Evolutionary conservation across 2,329 filamentous ascomycete species (phyloP).

Genomic region (Aspergillus novoparasiticus): DNA sequence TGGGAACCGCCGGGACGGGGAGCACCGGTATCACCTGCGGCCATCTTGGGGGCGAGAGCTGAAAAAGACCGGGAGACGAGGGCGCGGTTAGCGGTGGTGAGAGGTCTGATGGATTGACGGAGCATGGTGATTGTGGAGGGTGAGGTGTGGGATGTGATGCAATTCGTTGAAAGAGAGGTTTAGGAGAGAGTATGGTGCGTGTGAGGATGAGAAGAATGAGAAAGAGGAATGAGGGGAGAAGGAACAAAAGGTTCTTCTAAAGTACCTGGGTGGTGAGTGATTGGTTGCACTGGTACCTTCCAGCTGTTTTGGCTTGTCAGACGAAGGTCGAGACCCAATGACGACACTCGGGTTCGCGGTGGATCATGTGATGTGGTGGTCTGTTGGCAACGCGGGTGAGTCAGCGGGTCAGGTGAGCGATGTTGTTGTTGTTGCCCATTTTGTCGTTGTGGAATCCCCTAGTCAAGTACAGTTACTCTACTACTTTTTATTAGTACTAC

Average conservation of each 20-base stretch:
- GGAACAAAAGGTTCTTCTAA: not conserved
- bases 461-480: too few species aligned
- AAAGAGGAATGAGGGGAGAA: conserved; percentile 2
- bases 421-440: not conserved
- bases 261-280: not conserved
- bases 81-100: conserved; percentile 57
- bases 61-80: conserved; percentile 62
- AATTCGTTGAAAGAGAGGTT: not conserved
- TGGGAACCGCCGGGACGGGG: conserved; percentile 39
- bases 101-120: conserved; percentile 64
- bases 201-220: conserved; percentile 4
- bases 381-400: not conserved
- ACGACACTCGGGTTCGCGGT: conserved; percentile 10
- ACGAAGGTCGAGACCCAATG: conserved; percentile 7
- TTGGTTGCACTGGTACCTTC: not conserved
- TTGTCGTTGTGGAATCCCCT: not conserved
- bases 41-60: conserved; percentile 64
- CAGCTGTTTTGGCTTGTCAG: not conserved
- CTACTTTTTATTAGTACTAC: not conserved
- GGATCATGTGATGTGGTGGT: conserved; percentile 14
- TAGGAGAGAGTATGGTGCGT: not conserved
- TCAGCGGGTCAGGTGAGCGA: conserved; percentile 15
- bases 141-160: not conserved
- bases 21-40: conserved; percentile 68
- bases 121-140: conserved; percentile 56